phyloP scores from a whole-genome alignment of 257 asterid genomes.

The Solanum tarijense region DNA sequence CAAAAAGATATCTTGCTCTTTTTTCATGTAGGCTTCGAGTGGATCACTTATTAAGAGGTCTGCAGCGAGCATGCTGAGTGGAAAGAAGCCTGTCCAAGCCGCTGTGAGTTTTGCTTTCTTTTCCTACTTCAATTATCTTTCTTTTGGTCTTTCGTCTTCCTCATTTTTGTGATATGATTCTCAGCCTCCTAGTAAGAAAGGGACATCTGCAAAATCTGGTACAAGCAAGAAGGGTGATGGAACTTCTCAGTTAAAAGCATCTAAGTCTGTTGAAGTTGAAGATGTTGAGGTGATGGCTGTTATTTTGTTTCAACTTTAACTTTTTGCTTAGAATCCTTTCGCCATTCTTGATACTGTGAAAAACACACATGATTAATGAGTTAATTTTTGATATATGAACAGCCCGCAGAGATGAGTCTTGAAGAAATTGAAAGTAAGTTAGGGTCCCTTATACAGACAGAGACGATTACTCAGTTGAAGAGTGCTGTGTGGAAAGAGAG shows the following conservation, averaged over 20 bases:
- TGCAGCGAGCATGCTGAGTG: slow-evolving; percentile 99
- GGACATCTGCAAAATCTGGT: slow-evolving; percentile 46
- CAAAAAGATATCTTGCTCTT: not conserved
- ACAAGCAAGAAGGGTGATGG: slow-evolving; percentile 68
- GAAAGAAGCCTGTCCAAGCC: slow-evolving; percentile 61
- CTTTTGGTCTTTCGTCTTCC: not conserved
- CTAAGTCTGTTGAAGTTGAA: slow-evolving; percentile 67
- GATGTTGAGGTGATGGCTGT: slow-evolving; percentile 66
- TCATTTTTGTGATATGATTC: slow-evolving; percentile 3
- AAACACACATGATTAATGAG: not conserved
- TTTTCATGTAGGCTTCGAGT: slow-evolving; percentile 49
- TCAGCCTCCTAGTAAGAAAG: slow-evolving; percentile 78
- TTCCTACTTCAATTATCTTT: not conserved
- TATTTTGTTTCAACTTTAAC: not conserved
- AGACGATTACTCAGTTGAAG: slow-evolving; percentile 68
- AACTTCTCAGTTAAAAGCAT: slow-evolving; percentile 47
- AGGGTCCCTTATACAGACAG: slow-evolving; percentile 79
- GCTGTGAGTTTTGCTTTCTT: slow-evolving; percentile 51
- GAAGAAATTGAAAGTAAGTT: slow-evolving; percentile 91
- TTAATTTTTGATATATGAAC: slow-evolving; percentile 5
- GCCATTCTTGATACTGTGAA: not conserved
- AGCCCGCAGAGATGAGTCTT: slow-evolving; percentile 96
- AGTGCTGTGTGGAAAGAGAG: slow-evolving; percentile 98
- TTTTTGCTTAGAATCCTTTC: not conserved
- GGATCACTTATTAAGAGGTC: slow-evolving; percentile 62